phyloP scores from a whole-genome alignment of 352 stramenopile genomes.

The Globisporangium cylindrosporum region DNA sequence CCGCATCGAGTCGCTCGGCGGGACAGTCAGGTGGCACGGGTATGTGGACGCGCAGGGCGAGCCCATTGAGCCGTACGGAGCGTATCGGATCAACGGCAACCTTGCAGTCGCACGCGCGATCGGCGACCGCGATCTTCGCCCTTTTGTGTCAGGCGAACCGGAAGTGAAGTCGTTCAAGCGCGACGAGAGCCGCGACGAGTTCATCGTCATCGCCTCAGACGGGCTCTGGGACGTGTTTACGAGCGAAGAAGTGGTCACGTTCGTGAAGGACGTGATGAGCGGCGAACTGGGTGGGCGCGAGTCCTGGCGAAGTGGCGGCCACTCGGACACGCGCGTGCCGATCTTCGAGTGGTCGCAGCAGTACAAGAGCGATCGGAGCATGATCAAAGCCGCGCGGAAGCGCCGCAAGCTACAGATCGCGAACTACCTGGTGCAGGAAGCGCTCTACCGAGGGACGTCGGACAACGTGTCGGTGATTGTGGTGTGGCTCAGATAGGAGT shows the following conservation, averaged over 20 bases:
- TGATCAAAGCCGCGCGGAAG: slow-evolving; percentile 88
- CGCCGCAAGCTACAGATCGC: slow-evolving; percentile 90
- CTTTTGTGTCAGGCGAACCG: slow-evolving; percentile 79
- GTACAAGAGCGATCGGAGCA: slow-evolving; percentile 85
- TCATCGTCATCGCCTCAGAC: slow-evolving; percentile 92
- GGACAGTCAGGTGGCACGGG: slow-evolving; percentile 89
- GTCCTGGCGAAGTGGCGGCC: slow-evolving; percentile 73
- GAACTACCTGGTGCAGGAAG: slow-evolving; percentile 91
- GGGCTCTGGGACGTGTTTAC: slow-evolving; percentile 94
- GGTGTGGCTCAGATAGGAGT: slow-evolving; percentile 79
- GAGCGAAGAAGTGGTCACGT: slow-evolving; percentile 89
- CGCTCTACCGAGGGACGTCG: slow-evolving; percentile 83
- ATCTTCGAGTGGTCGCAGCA: slow-evolving; percentile 91
- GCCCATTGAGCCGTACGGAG: slow-evolving; percentile 88
- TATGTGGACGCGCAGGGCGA: slow-evolving; percentile 79
- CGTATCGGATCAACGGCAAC: slow-evolving; percentile 92
- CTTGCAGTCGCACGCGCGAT: slow-evolving; percentile 89
- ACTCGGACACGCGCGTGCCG: slow-evolving; percentile 79
- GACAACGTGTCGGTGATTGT: slow-evolving; percentile 93
- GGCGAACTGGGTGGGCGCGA: slow-evolving; percentile 78
- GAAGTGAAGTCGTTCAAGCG: slow-evolving; percentile 80
- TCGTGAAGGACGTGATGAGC: slow-evolving; percentile 88
- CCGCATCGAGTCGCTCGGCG: slow-evolving; percentile 76
- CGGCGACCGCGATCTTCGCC: slow-evolving; percentile 85
- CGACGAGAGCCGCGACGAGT: slow-evolving; percentile 83